Base-by-base conservation (phyloP, 257 asterid species). In the Nemophila menziesii region DNA sequence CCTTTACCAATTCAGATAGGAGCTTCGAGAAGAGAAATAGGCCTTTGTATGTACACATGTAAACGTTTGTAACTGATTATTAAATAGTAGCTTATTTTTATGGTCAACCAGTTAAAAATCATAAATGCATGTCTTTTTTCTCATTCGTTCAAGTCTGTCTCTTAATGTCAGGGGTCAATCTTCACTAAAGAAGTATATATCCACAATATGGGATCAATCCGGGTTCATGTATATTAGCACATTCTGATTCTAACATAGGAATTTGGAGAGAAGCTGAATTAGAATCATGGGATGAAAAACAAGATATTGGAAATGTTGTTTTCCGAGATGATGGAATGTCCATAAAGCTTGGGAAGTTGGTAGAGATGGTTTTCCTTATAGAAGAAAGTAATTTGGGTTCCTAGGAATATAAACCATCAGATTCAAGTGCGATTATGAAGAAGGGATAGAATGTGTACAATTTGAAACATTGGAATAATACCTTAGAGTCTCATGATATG, bases 211-310 rank as follows among this genome's bases (percentile, higher is more conserved):
- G 95, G 95, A 71, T 46, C 82, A 71, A 23, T 76, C 95, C 71
- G 33, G 98, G 94, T 37, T 89, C 96, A 52, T 68, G 68, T 58
- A 68, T 89, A 49, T 78, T 79, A 87, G 98, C 96, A 20, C 65
- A 65, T 51, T 43, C 82, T n/a, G 82, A 76, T 51, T n/a, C 41
- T 40, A 69, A 68, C 40, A 49, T 38, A 27, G 92, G 92, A 48
- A 86, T 89, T 46, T 84, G 98, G 98, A 72, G 81, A 69, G 73
- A 72, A 72, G 98, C 96, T 43, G 94, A 89, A 66, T 74, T 84
- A 8, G 79, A 67, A 61, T 84, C 80, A 33, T 89, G 94, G 98
- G 82, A 89, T 33, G 94, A 67, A 53, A 52, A 66, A 50, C 80
- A 75, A 54, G 56, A 60, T 38, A 46, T 56, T 47, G 92, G 80